These are phyloP conservation scores for Mentha longifolia DNA, from an alignment of 257 asterid species.

Conservation along the genomic window DNA sequence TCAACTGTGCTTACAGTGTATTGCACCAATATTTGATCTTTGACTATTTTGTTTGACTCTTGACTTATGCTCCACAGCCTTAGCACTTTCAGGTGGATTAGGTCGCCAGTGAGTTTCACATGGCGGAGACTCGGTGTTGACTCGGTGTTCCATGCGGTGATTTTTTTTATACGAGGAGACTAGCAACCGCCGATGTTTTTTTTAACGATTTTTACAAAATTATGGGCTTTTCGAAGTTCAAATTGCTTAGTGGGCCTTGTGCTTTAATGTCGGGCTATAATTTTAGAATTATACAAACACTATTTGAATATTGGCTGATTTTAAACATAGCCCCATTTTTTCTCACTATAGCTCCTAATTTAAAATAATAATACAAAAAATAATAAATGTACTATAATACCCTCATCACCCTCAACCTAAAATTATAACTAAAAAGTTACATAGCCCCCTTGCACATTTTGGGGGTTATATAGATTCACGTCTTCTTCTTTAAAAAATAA, in stretches of 20 bases:
- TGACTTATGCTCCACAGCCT: not conserved
- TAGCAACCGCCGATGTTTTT: not conserved
- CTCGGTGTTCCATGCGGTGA: slow-evolving; percentile 23
- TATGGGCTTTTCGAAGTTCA: not conserved
- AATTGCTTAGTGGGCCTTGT: not conserved
- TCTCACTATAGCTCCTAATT: too few relatives aligned
- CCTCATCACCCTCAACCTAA: too few relatives aligned
- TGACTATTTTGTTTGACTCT: slow-evolving; percentile 18
- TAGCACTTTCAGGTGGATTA: slow-evolving; percentile 16
- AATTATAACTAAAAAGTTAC: too few relatives aligned
- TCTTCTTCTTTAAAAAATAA: too few relatives aligned
- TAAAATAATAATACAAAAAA: too few relatives aligned
- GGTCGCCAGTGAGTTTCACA: slow-evolving; percentile 21
- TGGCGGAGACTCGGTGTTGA: slow-evolving; percentile 38
- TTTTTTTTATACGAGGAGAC: not conserved
- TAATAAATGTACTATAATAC: too few relatives aligned
- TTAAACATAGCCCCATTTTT: too few relatives aligned
- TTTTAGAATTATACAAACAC: too few relatives aligned
- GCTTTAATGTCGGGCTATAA: not conserved
- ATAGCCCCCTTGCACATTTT: too few relatives aligned
- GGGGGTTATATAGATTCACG: too few relatives aligned
- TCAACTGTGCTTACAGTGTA: too few relatives aligned
- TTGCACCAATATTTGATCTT: not conserved
- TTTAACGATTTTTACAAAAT: not conserved
- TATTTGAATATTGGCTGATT: too few relatives aligned